Evolutionary conservation across 2,329 filamentous ascomycete species (phyloP).

Genomic region (Aspergillus piperis): DNA sequence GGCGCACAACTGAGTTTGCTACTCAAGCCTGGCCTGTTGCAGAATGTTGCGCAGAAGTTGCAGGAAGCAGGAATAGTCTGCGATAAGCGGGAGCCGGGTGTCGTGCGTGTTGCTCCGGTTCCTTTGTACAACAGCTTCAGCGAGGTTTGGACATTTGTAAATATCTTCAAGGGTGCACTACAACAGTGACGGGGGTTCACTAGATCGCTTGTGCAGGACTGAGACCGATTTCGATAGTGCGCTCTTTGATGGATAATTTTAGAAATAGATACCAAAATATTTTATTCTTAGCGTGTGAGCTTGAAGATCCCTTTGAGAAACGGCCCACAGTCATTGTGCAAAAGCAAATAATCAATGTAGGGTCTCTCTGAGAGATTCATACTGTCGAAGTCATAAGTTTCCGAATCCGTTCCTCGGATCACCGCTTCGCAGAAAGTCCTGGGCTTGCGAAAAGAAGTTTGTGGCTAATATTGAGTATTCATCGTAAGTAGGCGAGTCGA

Average conservation of each 20-base stretch:
- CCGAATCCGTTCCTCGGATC: slow-evolving; percentile 41
- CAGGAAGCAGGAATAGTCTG: slow-evolving; percentile 72
- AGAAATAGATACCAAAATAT: background rate
- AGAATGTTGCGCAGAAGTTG: slow-evolving; percentile 64
- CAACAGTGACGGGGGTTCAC: slow-evolving; percentile 4
- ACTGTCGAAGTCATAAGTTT: slow-evolving; percentile 28
- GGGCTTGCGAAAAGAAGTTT: slow-evolving; percentile 51
- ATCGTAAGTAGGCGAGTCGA: slow-evolving; percentile 38
- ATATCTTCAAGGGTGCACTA: slow-evolving; percentile 36
- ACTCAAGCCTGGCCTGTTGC: slow-evolving; percentile 68
- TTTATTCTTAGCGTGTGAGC: background rate
- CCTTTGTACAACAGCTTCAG: slow-evolving; percentile 79
- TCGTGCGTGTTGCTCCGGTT: slow-evolving; percentile 77
- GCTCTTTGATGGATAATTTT: background rate
- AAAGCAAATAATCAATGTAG: background rate
- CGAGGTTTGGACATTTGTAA: slow-evolving; percentile 65
- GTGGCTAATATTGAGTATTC: slow-evolving; percentile 51
- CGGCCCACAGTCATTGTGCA: background rate
- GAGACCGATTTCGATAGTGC: too few species aligned
- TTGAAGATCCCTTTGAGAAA: too few species aligned
- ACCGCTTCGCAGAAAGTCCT: slow-evolving; percentile 43
- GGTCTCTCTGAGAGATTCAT: too few species aligned
- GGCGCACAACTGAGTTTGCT: slow-evolving; percentile 77
- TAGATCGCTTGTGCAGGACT: background rate
- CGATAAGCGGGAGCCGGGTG: slow-evolving; percentile 80